Conservation (phyloP, 1,139 yeast species). For the Saccharomyces uvarum region DNA sequence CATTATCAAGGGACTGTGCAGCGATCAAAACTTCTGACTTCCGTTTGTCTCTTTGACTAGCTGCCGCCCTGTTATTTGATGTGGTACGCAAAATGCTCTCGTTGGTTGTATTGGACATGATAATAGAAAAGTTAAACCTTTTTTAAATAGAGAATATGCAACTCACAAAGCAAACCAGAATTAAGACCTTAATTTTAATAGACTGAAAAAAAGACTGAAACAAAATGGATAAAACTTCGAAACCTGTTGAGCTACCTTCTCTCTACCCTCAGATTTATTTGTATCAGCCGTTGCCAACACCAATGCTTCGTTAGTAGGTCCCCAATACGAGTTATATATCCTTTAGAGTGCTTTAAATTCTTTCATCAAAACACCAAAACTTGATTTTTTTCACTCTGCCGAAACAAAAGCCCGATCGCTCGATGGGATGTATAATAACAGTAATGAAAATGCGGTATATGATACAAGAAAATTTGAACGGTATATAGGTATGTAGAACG, state of each 20-base stretch:
- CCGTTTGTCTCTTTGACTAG: conserved; percentile 17
- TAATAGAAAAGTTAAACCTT: neutral
- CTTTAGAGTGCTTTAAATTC: neutral
- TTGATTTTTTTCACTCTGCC: neutral
- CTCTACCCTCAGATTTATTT: neutral
- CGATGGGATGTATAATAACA: neutral
- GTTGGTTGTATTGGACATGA: neutral
- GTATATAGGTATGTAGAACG: neutral
- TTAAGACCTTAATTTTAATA: neutral
- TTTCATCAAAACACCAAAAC: neutral
- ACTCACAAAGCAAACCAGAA: neutral
- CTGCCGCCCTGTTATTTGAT: neutral
- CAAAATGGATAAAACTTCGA: neutral
- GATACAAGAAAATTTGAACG: neutral
- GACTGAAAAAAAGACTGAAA: neutral
- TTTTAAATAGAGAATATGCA: neutral
- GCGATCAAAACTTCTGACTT: conserved; percentile 29
- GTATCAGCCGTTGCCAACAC: neutral
- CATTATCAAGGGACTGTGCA: conserved; percentile 28
- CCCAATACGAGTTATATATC: neutral
- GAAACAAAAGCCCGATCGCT: neutral
- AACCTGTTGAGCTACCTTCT: neutral
- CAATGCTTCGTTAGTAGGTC: neutral
- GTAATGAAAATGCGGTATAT: neutral
- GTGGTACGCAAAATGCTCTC: neutral